phyloP scores from a whole-genome alignment of 768 basidiomycete species.

The Leccinum uliginosum region DNA sequence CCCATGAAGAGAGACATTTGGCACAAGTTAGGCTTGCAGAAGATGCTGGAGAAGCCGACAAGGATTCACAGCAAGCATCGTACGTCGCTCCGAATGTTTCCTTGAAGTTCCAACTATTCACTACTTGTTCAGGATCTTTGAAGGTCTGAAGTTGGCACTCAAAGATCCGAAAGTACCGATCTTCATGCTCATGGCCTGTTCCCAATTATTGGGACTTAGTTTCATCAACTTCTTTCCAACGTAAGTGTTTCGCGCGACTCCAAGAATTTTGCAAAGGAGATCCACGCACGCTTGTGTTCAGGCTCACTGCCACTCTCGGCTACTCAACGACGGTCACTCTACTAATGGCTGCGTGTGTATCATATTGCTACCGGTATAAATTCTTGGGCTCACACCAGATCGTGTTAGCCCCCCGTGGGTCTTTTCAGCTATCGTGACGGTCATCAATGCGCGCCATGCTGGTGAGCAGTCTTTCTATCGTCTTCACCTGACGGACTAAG shows the following conservation, averaged over 20 bases:
- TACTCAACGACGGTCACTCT: constrained; percentile 56
- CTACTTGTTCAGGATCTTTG: constrained; percentile 35
- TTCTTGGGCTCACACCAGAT: not conserved
- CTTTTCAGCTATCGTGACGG: constrained; percentile 46
- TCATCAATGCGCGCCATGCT: constrained; percentile 54
- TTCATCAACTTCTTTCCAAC: constrained; percentile 61
- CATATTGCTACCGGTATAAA: not conserved
- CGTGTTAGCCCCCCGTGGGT: constrained; percentile 57
- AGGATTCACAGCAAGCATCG: constrained; percentile 32
- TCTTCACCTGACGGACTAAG: not conserved
- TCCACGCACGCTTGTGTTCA: constrained; percentile 15
- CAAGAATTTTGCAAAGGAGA: not conserved
- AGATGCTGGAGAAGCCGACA: constrained; percentile 64
- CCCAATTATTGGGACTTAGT: constrained; percentile 51
- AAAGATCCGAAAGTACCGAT: constrained; percentile 51
- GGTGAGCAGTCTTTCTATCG: constrained; percentile 22
- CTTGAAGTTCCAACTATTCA: not conserved
- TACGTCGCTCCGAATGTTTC: constrained; percentile 3
- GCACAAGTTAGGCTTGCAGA: constrained; percentile 67
- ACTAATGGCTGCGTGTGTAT: constrained; percentile 54
- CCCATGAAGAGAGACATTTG: constrained; percentile 46
- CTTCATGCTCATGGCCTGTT: constrained; percentile 49
- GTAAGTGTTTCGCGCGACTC: constrained; percentile 22
- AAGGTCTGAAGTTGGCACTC: constrained; percentile 53
- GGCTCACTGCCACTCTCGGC: constrained; percentile 56